Conservation (phyloP, 371 early-diverging fungal species). For the Umbelopsis sp. region DNA sequence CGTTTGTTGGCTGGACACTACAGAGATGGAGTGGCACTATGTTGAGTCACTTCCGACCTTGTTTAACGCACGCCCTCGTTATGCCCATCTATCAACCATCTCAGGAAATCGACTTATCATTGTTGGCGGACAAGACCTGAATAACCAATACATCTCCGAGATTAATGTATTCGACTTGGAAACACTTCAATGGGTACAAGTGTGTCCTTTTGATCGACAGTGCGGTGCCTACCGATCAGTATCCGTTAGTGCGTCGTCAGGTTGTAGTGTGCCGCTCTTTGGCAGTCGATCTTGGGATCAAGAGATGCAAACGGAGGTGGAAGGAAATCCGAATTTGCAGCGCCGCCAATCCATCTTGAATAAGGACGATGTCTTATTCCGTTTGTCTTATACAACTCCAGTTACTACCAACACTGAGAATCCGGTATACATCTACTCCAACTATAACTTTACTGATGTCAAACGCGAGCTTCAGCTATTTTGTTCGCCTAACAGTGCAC, state of each 20-base stretch:
- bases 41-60: constrained; percentile 45
- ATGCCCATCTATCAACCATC: constrained; percentile 71
- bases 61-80: constrained; percentile 64
- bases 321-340: constrained; percentile 6
- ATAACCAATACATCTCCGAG: constrained; percentile 73
- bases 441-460: constrained; percentile 80
- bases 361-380: neutral
- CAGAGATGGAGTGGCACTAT: constrained; percentile 58
- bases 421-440: constrained; percentile 72
- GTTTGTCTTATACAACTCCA: constrained; percentile 11
- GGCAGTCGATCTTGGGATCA: constrained; percentile 17
- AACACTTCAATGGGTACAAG: constrained; percentile 62
- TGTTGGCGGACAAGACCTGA: constrained; percentile 76
- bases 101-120: constrained; percentile 61
- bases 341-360: constrained; percentile 12
- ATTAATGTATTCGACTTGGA: constrained; percentile 69
- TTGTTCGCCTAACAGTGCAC: constrained; percentile 31
- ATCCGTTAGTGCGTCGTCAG: constrained; percentile 42
- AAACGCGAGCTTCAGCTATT: constrained; percentile 71
- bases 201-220: constrained; percentile 61
- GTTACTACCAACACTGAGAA: constrained; percentile 14
- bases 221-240: constrained; percentile 82
- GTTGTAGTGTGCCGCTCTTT: constrained; percentile 19
- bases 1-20: constrained; percentile 64
- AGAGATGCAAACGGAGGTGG: neutral